Evolutionary conservation across 2,329 filamentous ascomycete genomes (phyloP), one percentile per base, ranked within the genome.

Genomic region (Rachicladosporium sp.): DNA sequence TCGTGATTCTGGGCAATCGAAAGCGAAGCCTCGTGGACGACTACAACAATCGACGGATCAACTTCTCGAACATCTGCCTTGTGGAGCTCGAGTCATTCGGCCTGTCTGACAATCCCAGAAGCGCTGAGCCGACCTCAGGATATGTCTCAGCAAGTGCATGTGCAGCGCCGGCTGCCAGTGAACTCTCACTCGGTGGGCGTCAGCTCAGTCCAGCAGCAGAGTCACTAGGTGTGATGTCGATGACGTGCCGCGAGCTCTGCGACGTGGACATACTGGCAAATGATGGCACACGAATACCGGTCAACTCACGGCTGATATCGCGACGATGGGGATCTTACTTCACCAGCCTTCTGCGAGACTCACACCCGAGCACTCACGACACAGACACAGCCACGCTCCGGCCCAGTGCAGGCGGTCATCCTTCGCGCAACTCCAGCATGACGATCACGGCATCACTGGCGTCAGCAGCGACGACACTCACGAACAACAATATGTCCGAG

Each of bases 221-320:
- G 51, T 84, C 93, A 45, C 68, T 98, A 10, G 91, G 91, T 4
- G 80, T 84, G 48, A 76, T 85, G 58, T 82, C 85, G 0, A 67
- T 94, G 46, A 72, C 72, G 1, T 68, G 93, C 57, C 76, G 78
- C n/a, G 91, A 96, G 60, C 68, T 98, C 41, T 75, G 86, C 2
- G 91, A 98, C 52, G 98, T 98, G 91, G 91, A 96, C 54, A 84
- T 98, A 43, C 70, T 96, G 21, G 91, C 89, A 38, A 80, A 94
- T 32, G 82, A 83, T 12, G 89, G 89, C 13, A 89, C 95, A 57
- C 77, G 88, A 11, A 86, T 96, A 49, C 86, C 91, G 0, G 83
- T 95, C 49, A 98, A 93, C 60, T 96, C 91, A 5, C 78, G 87
- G 42, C 75, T 98, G 10, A 72, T 96, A 10, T 81, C 83, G 7